These are phyloP conservation scores for Chalara sp. DNA, from an alignment of 2,329 filamentous ascomycete genomes.

Conservation along the genomic window DNA sequence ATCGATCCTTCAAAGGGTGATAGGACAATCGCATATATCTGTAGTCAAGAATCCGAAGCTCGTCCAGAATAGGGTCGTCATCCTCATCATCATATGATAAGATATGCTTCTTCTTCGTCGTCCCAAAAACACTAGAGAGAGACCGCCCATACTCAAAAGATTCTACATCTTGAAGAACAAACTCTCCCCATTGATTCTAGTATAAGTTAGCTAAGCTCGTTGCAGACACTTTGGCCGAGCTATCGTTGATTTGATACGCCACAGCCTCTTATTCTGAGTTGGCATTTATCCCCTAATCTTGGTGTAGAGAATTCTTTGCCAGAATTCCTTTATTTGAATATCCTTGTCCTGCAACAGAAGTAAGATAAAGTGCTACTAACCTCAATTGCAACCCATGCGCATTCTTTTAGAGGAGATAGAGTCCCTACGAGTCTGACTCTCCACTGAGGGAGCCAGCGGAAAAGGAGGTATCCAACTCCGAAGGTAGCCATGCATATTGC, in stretches of 20 bases:
- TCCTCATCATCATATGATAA: slow-evolving; percentile 57
- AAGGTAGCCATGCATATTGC: slow-evolving; percentile 63
- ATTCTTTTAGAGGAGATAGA: slow-evolving; percentile 61
- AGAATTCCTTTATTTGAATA: too few relatives aligned
- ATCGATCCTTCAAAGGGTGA: slow-evolving; percentile 83
- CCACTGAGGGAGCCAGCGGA: slow-evolving; percentile 88
- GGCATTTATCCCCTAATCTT: too few relatives aligned
- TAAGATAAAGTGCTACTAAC: slow-evolving; percentile 33
- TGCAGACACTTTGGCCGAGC: too few relatives aligned
- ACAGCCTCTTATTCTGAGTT: too few relatives aligned
- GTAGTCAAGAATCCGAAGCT: slow-evolving; percentile 78
- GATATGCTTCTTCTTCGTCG: slow-evolving; percentile 51
- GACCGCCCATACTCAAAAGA: slow-evolving; percentile 45
- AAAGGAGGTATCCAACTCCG: slow-evolving; percentile 75
- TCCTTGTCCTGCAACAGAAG: not conserved
- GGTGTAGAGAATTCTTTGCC: too few relatives aligned
- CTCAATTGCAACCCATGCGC: slow-evolving; percentile 89
- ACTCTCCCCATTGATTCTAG: slow-evolving; percentile 92
- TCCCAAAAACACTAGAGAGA: slow-evolving; percentile 60
- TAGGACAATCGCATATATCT: slow-evolving; percentile 91
- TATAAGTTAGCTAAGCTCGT: too few relatives aligned
- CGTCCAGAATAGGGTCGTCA: slow-evolving; percentile 69
- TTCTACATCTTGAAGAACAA: slow-evolving; percentile 66
- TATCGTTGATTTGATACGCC: too few relatives aligned
- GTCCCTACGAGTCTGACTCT: slow-evolving; percentile 69